Conservation (phyloP, 805 yeast genomes). For the Cyberlindnera sargentensis region DNA sequence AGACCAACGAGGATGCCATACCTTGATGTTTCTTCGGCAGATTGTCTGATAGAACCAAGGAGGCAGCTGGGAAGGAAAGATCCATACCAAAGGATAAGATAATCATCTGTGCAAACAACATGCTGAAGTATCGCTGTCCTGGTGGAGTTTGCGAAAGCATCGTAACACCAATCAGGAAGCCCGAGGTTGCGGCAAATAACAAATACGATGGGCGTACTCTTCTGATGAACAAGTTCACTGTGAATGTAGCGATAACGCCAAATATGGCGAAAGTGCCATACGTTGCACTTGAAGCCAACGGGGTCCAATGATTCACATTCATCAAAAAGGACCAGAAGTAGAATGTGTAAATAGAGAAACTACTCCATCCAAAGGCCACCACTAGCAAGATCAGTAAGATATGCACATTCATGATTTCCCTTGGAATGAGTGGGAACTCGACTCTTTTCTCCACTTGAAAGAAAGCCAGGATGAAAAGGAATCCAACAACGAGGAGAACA, state of each 20-base stretch:
- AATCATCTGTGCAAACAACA: slow-evolving; percentile 48
- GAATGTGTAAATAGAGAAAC: slow-evolving; percentile 69
- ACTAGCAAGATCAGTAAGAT: slow-evolving; percentile 42
- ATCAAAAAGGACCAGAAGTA: slow-evolving; percentile 48
- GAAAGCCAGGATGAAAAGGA: slow-evolving; percentile 37
- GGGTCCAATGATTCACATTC: slow-evolving; percentile 41
- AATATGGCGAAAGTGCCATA: slow-evolving; percentile 39
- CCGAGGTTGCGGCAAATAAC: slow-evolving; percentile 42
- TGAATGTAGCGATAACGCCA: slow-evolving; percentile 50
- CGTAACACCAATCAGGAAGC: slow-evolving; percentile 47
- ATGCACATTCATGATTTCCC: slow-evolving; percentile 36
- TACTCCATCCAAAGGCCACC: slow-evolving; percentile 65
- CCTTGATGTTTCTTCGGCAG: slow-evolving; percentile 66
- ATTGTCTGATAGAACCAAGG: slow-evolving; percentile 51
- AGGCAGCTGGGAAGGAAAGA: slow-evolving; percentile 68
- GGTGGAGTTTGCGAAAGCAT: slow-evolving; percentile 52
- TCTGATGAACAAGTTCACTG: slow-evolving; percentile 42
- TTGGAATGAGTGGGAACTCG: slow-evolving; percentile 48
- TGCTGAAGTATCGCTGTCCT: slow-evolving; percentile 51
- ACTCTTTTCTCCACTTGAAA: slow-evolving; percentile 40
- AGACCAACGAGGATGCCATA: slow-evolving; percentile 67
- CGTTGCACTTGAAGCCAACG: slow-evolving; percentile 41
- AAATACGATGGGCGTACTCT: slow-evolving; percentile 43
- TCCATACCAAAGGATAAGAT: slow-evolving; percentile 72
- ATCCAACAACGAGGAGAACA: slow-evolving; percentile 46